Percentiles rank a stretch among this genome's conserved stretches.
Conservation (phyloP, 257 asterid species). For the Gentiana macrophylla region DNA sequence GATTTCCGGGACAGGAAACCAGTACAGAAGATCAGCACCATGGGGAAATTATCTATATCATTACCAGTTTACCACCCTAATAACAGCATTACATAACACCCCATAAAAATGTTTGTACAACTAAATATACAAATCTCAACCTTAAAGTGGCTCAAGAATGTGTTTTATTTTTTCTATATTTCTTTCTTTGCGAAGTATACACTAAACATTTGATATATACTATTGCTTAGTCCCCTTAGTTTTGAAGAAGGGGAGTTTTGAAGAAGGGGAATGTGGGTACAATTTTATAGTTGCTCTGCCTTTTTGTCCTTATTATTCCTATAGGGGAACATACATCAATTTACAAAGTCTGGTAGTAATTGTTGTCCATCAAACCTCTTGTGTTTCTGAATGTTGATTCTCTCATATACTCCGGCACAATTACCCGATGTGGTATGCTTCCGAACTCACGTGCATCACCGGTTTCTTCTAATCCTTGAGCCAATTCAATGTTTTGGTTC, state of each 20-base stretch:
- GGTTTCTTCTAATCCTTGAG: conserved; percentile 34
- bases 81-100: conserved; percentile 25
- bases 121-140: conserved; percentile 84
- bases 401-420: conserved; percentile 50
- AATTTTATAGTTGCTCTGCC: conserved; percentile 21
- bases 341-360: conserved; percentile 78
- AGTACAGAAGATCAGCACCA: not conserved
- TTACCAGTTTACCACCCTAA: conserved; percentile 29
- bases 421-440: conserved; percentile 37
- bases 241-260: conserved; percentile 8
- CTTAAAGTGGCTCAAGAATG: conserved; percentile 38
- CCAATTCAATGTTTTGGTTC: conserved; percentile 44
- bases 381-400: conserved; percentile 57
- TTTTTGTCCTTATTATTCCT: conserved; percentile 2
- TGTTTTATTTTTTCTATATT: conserved; percentile 9
- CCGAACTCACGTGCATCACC: conserved; percentile 41
- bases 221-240: conserved; percentile 28
- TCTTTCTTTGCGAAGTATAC: conserved; percentile 33
- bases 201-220: conserved; percentile 38
- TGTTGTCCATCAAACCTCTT: conserved; percentile 81
- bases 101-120: conserved; percentile 57
- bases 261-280: conserved; percentile 15
- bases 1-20: not conserved
- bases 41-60: too few relatives aligned
- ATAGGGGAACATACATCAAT: conserved; percentile 18